Base-by-base conservation (phyloP, 73 alveolate genomes). In the Stentor roeselii region DNA sequence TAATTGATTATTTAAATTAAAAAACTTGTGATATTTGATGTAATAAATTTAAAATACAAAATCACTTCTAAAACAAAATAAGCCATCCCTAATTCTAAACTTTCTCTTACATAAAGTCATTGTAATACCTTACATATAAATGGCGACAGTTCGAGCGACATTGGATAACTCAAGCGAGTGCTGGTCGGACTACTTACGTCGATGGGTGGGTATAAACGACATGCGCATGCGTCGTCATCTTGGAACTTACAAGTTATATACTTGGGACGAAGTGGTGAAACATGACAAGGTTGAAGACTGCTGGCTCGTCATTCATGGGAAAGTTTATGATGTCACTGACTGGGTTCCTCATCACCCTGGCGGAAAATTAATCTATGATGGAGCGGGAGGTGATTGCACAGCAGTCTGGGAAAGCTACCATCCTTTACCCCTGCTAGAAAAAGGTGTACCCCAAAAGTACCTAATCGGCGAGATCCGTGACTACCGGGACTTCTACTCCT, bases 361-460 rank as follows among this genome's bases (percentile, higher is more conserved):
- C 3, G 97, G 97, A 6, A 87, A 90, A 6, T 74, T 92, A 34
- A 92, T 92, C 4, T 87, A 78, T 27, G 97, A 92, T 80, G 97
- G 97, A 27, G 97, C 97, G 38, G 97, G 97, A 32, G 97, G 97
- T 3, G 97, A 92, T 74, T 92, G 97, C 59, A 92, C 97, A 21
- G 90, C 93, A 6, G 77, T 90, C 83, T 92, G 97, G 97, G 89
- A 92, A 74, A 86, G 93, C 75, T 92, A 92, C 75, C 97, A 92
- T 75, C 95, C 97, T 2, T 50, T 84, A 37, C 39, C 76, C 35
- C 39, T 80, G 34, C 83, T 61, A 15, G 89, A 90, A 30, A 27
- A 86, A 39, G 89, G 88, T 0, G 88, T 89, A 42, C 90, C 90
- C 15, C 86, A 83, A 67, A 78, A 87, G 38, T 90, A 78, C 83